Evolutionary conservation across 75 land plant species (phyloP).

Genomic region (Selaginella moellendorffii): DNA sequence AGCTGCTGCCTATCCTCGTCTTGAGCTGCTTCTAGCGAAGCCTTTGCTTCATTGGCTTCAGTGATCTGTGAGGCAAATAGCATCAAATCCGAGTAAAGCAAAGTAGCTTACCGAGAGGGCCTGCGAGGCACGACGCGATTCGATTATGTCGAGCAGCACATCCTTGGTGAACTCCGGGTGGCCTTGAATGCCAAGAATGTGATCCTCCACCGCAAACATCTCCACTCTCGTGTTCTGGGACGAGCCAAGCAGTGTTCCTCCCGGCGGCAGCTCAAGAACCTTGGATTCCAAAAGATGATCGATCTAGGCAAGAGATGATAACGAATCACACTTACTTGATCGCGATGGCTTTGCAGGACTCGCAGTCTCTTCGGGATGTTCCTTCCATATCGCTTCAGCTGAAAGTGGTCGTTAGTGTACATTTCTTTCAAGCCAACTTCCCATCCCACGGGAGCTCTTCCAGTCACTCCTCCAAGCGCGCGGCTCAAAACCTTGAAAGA

Average conservation of each 20-base stretch:
- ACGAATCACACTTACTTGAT: slow-evolving; percentile 33
- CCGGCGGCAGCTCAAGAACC: slow-evolving; percentile 52
- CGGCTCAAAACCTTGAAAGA: slow-evolving; percentile 56
- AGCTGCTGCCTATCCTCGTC: slow-evolving; percentile 44
- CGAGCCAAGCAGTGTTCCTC: slow-evolving; percentile 48
- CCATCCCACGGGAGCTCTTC: slow-evolving; percentile 58
- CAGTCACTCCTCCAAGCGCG: slow-evolving; percentile 74
- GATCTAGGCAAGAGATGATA: too few relatives aligned
- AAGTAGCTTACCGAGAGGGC: slow-evolving; percentile 35
- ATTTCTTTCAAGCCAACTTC: slow-evolving; percentile 57
- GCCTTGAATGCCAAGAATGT: slow-evolving; percentile 75
- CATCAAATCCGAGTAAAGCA: too few relatives aligned
- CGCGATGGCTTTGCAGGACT: slow-evolving; percentile 55
- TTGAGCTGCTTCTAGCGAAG: slow-evolving; percentile 18
- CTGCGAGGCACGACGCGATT: slow-evolving; percentile 29
- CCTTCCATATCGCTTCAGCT: slow-evolving; percentile 23
- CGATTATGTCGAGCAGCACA: slow-evolving; percentile 48
- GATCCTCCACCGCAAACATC: slow-evolving; percentile 49
- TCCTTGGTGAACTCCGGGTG: slow-evolving; percentile 86
- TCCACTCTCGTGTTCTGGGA: slow-evolving; percentile 62
- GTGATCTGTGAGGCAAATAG: too few relatives aligned
- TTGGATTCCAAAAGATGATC: too few relatives aligned
- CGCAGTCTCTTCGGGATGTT: slow-evolving; percentile 33
- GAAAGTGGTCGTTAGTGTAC: slow-evolving; percentile 19
- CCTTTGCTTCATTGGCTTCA: slow-evolving; percentile 33